Base-by-base conservation (phyloP, 345 rosid species). In the Diplotaxis tenuifolia region DNA sequence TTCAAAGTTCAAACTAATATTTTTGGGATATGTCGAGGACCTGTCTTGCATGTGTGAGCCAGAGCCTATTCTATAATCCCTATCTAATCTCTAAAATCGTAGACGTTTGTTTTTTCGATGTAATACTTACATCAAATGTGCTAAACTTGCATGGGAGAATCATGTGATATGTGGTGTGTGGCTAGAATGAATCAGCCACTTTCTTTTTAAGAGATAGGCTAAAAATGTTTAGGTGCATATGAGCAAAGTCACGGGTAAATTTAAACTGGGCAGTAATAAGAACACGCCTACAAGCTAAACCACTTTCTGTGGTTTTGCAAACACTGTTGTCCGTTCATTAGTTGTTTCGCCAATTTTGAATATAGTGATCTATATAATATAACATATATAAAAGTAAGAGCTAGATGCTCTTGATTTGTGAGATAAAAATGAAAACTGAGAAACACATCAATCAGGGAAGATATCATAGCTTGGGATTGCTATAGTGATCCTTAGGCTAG, bases 271-370 rank as follows among this genome's bases (percentile, higher is more conserved):
- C 78, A 4, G 34, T 66, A 74, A 21, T 58, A 49, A 47, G 54
- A 74, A 74, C 61, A 74, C 53, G 18, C 78, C 61, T 74, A 67
- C 42, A 58, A 58, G 45, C 71, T 65, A 57, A 45, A 67, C 16
- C 15, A 36, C 29, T 65, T 15, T 22, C 9, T 15, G 64, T 10
- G 75, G 66, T 52, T 72, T 42, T 65, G 54, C 66, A 66, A 66
- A 32, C 22, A 18, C n/a, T 21, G 62, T 58, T 49, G 72, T 74
- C 77, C 60, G 45, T 73, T 12, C 28, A 58, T 58, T 3, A 58
- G 15, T 7, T 45, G 77, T 58, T 66, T 15, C 21, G 52, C 53
- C 36, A 34, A 47, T 29, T 45, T 31, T 31, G 61, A 40, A 22
- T 9, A 15, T 10, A 36, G 53, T 11, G 27, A 53, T 21, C 27